Evolutionary conservation across 768 basidiomycete species (phyloP), one percentile per base, ranked within the genome.

Genomic region (Boletus pseudo-olivaceus): DNA sequence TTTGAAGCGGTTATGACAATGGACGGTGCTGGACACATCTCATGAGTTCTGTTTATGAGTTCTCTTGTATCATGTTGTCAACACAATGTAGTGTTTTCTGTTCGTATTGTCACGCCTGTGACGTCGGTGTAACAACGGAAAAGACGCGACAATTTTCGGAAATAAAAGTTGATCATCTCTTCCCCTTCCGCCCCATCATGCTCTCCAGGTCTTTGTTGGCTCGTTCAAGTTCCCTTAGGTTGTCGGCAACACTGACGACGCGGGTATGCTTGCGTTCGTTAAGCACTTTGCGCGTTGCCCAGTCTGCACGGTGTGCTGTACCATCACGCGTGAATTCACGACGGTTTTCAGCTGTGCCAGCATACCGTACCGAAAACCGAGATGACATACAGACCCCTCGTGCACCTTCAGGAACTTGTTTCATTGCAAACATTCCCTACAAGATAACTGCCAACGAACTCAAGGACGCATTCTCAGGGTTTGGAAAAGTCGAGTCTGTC

Each of bases 1-100:
- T 5, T 72, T 93, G 61, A 93, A 89, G 72, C 77, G 90, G 58
- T 71, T 93, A 69, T 93, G 62, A 71, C 14, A 30, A 40, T 38
- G 50, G 46, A 53, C 19, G 10, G 40, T 51, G 38, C 54, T 30
- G 52, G 55, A 44, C 49, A 46, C 26, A 17, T 40, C 41, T 44
- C 4, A 50, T 35, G 53, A 34, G 7, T 42, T 27, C 9, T 33
- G 17, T 19, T 38, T 48, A 46, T 46, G 20, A 33, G 19, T 20
- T 29, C 8, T 32, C 0, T 11, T 56, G 33, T 56, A 55, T 9
- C 47, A 26, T 38, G 49, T 55, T 59, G 43, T 62, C 52, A 32
- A 39, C 39, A 14, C 14, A 7, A 48, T 40, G 17, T 53, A 48
- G 29, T 47, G 46, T 62, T 44, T 44, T 52, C 42, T 1, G 6